Evolutionary conservation across 176 grass and related monocot genomes (phyloP), one percentile per base, ranked within the genome.

Genomic region (Otatea glauca): DNA sequence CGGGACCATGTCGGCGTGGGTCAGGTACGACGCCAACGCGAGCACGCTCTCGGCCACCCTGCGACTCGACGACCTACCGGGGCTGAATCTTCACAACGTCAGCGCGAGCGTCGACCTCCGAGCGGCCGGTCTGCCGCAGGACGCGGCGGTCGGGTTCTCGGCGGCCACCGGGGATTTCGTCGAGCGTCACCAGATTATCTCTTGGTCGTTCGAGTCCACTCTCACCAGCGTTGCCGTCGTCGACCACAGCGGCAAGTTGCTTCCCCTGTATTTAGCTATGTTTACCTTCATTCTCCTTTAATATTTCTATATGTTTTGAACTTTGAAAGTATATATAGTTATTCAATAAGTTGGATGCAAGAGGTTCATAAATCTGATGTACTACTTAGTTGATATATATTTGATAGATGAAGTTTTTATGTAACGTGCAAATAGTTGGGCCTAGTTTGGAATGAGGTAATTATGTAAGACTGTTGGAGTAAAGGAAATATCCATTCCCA

Each of bases 111-210:
- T 89, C 32, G 87, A 92, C 74, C 38, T 87, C 1, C 39, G 27
- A 13, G 34, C 70, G 4, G 18, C 53, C 21, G 51, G 61, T 7
- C 29, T 89, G 39, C 80, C 91, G 21, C 68, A 41, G 45, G 21
- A 27, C 17, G 86, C 85, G 29, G 77, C 87, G 0, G 64, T 92
- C 18, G 91, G 91, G 29, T 92, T 92, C 87, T 81, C 91, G 12
- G 87, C 84, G 3, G 64, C 91, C 3, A 87, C 88, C 8, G 84
- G 84, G 34, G 70, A 56, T 20, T 29, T 15, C 7, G 21, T 75
- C 27, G 85, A 92, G 75, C 17, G 53, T 21, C 87, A 92, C 24
- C 29, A 74, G 49, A 54, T 92, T 7, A 48, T 84, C 9, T 76
- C 78, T 7, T 92, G 90, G 90, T 76, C 78, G 38, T 92, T 92